Percentiles rank a stretch among this genome's conserved stretches.
These are phyloP conservation scores for Durotheca rogersii DNA, from an alignment of 495 filamentous ascomycete species.

Conservation along the genomic window DNA sequence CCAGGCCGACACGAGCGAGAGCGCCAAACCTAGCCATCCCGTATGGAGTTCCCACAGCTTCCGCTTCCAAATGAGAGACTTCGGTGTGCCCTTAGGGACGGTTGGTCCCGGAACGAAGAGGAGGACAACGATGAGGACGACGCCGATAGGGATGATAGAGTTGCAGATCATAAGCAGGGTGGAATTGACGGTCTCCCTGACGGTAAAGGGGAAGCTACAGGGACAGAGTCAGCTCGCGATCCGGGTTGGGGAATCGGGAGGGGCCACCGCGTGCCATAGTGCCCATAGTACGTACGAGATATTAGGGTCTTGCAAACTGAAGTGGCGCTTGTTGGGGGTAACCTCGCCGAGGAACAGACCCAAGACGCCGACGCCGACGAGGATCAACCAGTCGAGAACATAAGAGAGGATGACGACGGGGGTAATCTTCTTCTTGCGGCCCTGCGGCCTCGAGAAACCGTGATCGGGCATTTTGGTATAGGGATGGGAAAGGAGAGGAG, in stretches of 20 bases:
- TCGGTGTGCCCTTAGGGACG: conserved; percentile 66
- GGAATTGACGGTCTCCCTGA: conserved; percentile 70
- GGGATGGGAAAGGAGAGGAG: conserved; percentile 25
- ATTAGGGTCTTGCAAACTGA: conserved; percentile 47
- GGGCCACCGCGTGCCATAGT: conserved; percentile 51
- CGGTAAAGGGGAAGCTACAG: conserved; percentile 69
- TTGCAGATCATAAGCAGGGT: conserved; percentile 56
- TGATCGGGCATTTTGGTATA: conserved; percentile 37
- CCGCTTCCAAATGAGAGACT: conserved; percentile 64
- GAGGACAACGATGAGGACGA: conserved; percentile 72
- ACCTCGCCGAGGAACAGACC: conserved; percentile 52
- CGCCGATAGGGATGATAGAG: conserved; percentile 57
- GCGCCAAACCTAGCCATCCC: conserved; percentile 70
- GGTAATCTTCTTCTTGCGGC: conserved; percentile 28
- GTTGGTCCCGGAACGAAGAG: conserved; percentile 64
- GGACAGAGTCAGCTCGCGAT: conserved; percentile 60
- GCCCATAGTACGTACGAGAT: conserved; percentile 44
- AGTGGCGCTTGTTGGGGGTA: conserved; percentile 58
- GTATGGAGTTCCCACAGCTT: conserved; percentile 84
- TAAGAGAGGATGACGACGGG: conserved; percentile 43
- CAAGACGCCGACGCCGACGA: conserved; percentile 40
- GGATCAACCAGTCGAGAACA: conserved; percentile 50
- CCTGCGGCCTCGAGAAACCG: conserved; percentile 8
- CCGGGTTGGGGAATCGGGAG: conserved; percentile 56
- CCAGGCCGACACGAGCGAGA: conserved; percentile 68